These are phyloP conservation scores for Effrenium voratum DNA, from an alignment of 73 alveolate genomes.

Conservation along the genomic window DNA sequence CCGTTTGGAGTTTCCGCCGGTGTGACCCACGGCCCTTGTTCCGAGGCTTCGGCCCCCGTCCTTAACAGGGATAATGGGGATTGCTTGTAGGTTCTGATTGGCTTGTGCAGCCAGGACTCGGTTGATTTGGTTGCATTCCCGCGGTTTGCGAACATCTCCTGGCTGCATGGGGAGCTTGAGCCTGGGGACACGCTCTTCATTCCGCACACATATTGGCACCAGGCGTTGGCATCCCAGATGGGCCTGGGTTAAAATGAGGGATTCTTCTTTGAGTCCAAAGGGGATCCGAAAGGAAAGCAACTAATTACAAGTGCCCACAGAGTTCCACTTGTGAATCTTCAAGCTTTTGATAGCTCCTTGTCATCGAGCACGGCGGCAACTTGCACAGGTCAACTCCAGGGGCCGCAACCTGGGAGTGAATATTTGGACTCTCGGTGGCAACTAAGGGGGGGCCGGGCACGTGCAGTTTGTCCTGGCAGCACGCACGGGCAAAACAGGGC, in stretches of 20 bases:
- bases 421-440: constrained; percentile 38
- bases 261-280: too few relatives aligned
- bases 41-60: not conserved
- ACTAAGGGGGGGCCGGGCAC: too few relatives aligned
- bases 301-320: too few relatives aligned
- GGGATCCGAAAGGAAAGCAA: too few relatives aligned
- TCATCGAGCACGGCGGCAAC: too few relatives aligned
- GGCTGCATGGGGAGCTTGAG: constrained; percentile 71
- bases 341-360: too few relatives aligned
- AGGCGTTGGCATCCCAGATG: too few relatives aligned
- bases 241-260: too few relatives aligned
- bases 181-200: constrained; percentile 86
- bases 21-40: not conserved
- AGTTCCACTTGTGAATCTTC: too few relatives aligned
- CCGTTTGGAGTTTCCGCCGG: not conserved
- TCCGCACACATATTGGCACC: constrained; percentile 93
- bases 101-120: constrained; percentile 34
- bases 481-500: too few relatives aligned
- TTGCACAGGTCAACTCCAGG: constrained; percentile 64
- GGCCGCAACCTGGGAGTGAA: constrained; percentile 84
- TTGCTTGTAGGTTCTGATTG: not conserved
- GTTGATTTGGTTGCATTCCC: constrained; percentile 74
- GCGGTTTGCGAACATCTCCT: constrained; percentile 81
- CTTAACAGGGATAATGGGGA: not conserved
- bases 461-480: too few relatives aligned